A percentile compares a stretch with the other conserved stretches of the same genome.
Conservation (phyloP, 108 stramenopile genomes). For the Fragilaria crotonensis region DNA sequence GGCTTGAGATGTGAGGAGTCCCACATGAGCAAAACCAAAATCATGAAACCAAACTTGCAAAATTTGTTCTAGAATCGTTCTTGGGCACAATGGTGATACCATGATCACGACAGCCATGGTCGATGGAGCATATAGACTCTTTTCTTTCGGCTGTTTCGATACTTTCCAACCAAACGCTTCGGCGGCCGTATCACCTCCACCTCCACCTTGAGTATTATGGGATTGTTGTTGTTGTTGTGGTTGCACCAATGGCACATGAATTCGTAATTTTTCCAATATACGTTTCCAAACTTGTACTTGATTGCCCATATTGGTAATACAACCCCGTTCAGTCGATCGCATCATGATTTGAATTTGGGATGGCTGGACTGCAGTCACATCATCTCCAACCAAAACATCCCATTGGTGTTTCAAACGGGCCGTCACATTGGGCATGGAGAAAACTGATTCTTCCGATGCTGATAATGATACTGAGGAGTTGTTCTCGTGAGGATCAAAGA, state of each 20-base stretch:
- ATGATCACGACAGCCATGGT: slow-evolving; percentile 30
- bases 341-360: slow-evolving; percentile 39
- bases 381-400: slow-evolving; percentile 58
- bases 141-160: neutral
- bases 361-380: slow-evolving; percentile 47
- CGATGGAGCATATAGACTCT: slow-evolving; percentile 2
- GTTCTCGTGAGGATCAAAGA: slow-evolving; percentile 10
- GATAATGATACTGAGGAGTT: neutral
- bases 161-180: neutral
- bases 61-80: slow-evolving; percentile 37
- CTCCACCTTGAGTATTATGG: neutral
- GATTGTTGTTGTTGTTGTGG: slow-evolving; percentile 4
- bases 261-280: slow-evolving; percentile 43
- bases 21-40: slow-evolving; percentile 42
- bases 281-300: slow-evolving; percentile 78
- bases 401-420: slow-evolving; percentile 76
- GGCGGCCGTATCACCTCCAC: slow-evolving; percentile 1
- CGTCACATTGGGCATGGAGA: slow-evolving; percentile 52
- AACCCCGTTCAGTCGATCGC: slow-evolving; percentile 59
- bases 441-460: neutral
- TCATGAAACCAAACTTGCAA: slow-evolving; percentile 47
- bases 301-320: slow-evolving; percentile 57
- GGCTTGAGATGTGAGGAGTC: slow-evolving; percentile 11
- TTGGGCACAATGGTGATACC: slow-evolving; percentile 36
- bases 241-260: slow-evolving; percentile 13